Evolutionary conservation across 345 rosid species (phyloP), one percentile per base, ranked within the genome.

Genomic region (Gossypium arboreum): DNA sequence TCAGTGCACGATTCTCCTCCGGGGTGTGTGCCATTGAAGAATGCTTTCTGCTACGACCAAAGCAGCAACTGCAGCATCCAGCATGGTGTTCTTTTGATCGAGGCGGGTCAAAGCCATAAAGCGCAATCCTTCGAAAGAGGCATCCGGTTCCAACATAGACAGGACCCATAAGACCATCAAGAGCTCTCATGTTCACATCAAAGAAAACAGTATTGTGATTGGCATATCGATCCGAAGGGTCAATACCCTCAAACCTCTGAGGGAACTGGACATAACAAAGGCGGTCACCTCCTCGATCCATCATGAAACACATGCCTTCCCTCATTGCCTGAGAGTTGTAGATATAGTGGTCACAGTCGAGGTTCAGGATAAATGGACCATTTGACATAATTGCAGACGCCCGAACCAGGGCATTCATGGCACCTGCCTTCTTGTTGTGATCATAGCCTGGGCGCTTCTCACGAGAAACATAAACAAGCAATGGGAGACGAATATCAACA

Each of bases 301-400:
- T 87, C 98, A 94, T 94, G 85, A 94, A 94, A 80, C 98, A 94
- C 97, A 94, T 94, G 54, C 98, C 98, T 86, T 94, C 98, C 79
- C 95, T 90, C 84, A 94, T 56, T 18, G 98, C 98, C 81, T 84
- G 86, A 41, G 97, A 94, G 79, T 94, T 92, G 90, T 94, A 94
- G 75, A 94, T 91, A 84, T 94, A 94, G 84, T 94, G 98, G 67
- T 94, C 98, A 76, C 98, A 94, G 73, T 94, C 98, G 45, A 94
- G 98, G 85, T 94, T 94, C 77, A 94, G 94, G 73, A 92, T 94
- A 81, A 94, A 94, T 3, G 98, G 92, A 59, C 98, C 98, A 75
- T 94, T 94, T 4, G 98, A 94, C 98, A 92, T 94, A 77, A 94
- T 80, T 20, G 98, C 98, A 44, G 98, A 94, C 67, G 98, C 98